Evolutionary conservation across 2,329 filamentous ascomycete genomes (phyloP).

Genomic region (Colletotrichum lentis): DNA sequence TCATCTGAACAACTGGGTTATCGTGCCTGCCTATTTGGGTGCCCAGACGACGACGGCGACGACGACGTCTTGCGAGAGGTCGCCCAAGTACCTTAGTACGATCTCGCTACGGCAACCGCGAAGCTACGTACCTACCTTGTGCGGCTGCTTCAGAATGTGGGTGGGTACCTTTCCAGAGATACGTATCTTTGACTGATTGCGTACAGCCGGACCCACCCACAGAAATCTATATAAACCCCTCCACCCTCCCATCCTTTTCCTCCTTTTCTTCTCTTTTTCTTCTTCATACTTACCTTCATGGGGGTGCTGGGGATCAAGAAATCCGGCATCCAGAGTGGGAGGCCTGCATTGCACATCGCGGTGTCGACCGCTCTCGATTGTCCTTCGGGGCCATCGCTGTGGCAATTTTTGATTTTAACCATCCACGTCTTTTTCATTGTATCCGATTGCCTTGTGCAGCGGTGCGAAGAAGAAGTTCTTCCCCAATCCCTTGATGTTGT

Average conservation of each 20-base stretch:
- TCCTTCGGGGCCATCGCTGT: slow-evolving; percentile 37
- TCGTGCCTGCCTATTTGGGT: too few relatives aligned
- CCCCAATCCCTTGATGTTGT: too few relatives aligned
- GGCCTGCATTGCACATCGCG: slow-evolving; percentile 62
- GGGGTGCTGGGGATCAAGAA: slow-evolving; percentile 55
- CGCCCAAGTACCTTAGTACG: too few relatives aligned
- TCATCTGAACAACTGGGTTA: too few relatives aligned
- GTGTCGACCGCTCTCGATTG: slow-evolving; percentile 37
- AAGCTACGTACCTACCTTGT: neutral
- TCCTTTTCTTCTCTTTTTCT: slow-evolving; percentile 34
- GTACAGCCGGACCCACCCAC: neutral
- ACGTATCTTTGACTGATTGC: slow-evolving; percentile 28
- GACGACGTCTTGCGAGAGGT: too few relatives aligned
- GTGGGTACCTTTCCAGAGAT: neutral
- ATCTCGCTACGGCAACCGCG: neutral
- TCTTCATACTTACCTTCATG: slow-evolving; percentile 63
- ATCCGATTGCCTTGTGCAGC: slow-evolving; percentile 23
- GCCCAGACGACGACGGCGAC: too few relatives aligned
- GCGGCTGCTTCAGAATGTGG: neutral
- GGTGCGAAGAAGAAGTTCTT: slow-evolving; percentile 41
- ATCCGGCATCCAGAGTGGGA: slow-evolving; percentile 51
- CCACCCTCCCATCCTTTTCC: slow-evolving; percentile 32
- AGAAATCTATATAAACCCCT: slow-evolving; percentile 46
- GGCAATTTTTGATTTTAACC: slow-evolving; percentile 37
- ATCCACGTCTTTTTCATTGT: slow-evolving; percentile 31